These are phyloP conservation scores for Hypoxylon sp. DNA, from an alignment of 2,329 filamentous ascomycete species.

Conservation along the genomic window DNA sequence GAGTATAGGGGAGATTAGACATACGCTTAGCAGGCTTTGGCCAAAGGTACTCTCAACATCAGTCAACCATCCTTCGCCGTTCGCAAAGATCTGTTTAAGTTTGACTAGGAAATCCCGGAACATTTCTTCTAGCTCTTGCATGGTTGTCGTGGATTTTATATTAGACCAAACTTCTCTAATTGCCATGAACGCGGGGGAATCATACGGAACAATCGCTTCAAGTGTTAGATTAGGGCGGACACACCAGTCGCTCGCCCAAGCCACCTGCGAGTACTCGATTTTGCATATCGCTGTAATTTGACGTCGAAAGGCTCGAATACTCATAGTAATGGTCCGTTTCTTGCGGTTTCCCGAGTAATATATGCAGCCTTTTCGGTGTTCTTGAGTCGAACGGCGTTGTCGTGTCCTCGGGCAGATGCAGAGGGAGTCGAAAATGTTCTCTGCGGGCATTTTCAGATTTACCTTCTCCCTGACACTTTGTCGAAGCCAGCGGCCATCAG, in stretches of 20 bases:
- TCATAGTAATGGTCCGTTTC: conserved; percentile 5
- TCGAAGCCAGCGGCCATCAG: not conserved
- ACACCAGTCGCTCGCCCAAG: conserved; percentile 23
- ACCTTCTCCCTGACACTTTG: not conserved
- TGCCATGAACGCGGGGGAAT: conserved; percentile 18
- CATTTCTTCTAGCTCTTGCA: not conserved
- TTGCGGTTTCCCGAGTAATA: conserved; percentile 9
- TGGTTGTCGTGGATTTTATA: not conserved
- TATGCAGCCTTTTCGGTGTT: conserved; percentile 27
- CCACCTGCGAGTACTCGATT: conserved; percentile 17
- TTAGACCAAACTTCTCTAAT: not conserved
- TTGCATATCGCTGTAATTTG: conserved; percentile 3
- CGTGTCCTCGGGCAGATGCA: conserved; percentile 15
- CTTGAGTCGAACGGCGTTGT: not conserved
- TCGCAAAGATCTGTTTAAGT: conserved; percentile 15
- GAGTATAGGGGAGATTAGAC: not conserved
- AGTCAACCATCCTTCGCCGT: conserved; percentile 28
- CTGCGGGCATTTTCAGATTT: not conserved
- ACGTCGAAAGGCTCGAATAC: conserved; percentile 7
- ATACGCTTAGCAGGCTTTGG: conserved; percentile 14
- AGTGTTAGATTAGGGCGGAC: conserved; percentile 27
- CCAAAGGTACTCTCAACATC: not conserved
- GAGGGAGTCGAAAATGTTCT: conserved; percentile 12
- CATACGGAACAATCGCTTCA: conserved; percentile 7
- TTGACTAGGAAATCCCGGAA: not conserved